A percentile compares a stretch with the other conserved stretches of the same genome.
Conservation (phyloP, 2,329 filamentous ascomycete species). For the Fusarium sp. region DNA sequence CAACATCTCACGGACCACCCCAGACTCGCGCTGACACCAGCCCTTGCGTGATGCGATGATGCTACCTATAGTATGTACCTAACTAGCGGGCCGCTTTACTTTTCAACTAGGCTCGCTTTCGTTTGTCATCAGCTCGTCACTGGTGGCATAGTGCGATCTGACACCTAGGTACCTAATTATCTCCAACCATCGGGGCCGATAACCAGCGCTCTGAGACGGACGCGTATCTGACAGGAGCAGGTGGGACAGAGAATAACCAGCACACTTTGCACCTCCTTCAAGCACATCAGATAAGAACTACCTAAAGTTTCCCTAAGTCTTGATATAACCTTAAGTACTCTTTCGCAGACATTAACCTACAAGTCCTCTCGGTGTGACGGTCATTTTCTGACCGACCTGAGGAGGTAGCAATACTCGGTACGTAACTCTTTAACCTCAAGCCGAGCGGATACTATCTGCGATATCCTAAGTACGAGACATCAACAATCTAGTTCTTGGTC, state of each 20-base stretch:
- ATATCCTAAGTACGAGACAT: conserved; percentile 2
- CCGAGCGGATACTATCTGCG: conserved; percentile 1
- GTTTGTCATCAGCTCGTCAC: conserved; percentile 35
- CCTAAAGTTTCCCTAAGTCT: too few relatives aligned
- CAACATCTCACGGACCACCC: conserved; percentile 40
- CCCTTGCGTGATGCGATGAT: conserved; percentile 40
- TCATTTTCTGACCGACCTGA: too few relatives aligned
- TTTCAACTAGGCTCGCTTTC: conserved; percentile 15
- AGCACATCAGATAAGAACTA: too few relatives aligned
- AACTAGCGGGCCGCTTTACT: conserved; percentile 40
- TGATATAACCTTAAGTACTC: too few relatives aligned
- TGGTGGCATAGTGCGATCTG: conserved; percentile 17
- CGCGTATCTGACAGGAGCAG: conserved; percentile 2
- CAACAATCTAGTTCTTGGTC: conserved; percentile 36
- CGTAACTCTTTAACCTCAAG: conserved; percentile 2
- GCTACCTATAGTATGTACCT: too few relatives aligned
- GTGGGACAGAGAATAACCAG: too few relatives aligned
- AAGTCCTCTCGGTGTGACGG: too few relatives aligned
- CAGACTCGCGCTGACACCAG: conserved; percentile 29
- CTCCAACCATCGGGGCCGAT: conserved; percentile 40
- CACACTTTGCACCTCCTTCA: too few relatives aligned
- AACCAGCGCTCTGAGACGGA: conserved; percentile 12
- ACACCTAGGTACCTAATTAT: not conserved
- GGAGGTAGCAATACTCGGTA: conserved; percentile 16
- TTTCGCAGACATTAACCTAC: too few relatives aligned